Evolutionary conservation across 2,329 filamentous ascomycete species (phyloP), one percentile per base, ranked within the genome.

Genomic region (Sclerotinia subarctica): DNA sequence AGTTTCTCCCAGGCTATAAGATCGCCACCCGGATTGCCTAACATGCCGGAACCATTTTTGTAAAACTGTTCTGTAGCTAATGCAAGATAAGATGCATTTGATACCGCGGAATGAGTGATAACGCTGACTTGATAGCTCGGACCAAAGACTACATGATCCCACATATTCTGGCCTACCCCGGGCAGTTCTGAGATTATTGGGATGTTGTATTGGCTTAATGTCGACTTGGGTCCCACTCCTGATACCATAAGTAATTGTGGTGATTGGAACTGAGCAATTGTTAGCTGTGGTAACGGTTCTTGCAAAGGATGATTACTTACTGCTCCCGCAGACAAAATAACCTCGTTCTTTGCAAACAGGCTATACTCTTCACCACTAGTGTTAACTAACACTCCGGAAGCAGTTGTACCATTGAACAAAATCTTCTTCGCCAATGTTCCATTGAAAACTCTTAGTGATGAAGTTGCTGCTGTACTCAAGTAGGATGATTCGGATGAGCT

Each of bases 81-180:
- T 19, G 19, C 56, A 42, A 42, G 38, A 42, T 42, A 42, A 42
- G 38, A 42, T 42, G 65, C 51, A 49, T 69, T 47, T 3, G 17
- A 32, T 5, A 68, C 19, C 7, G 38, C n/a, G 17, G 62, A 65
- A 24, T 35, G 42, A 13, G 69, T 70, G 10, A 46, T 24, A 17
- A 66, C 46, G 42, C 65, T 63, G 19, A 70, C 69, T 52, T 42
- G 47, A n/a, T 68, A 68, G 13, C 38, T 29, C 11, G 29, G 47
- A 15, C 67, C 59, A n/a, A 70, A 68, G 26, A 72, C 71, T 8
- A 52, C 46, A 44, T 60, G 64, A 42, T 42, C 38, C 56, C 35
- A 60, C 56, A 85, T 78, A 66, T 82, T 81, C 70, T 83, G 77
- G 5, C 83, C 84, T 1, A 86, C 84, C 1, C 83, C 83, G 0